Conservation (phyloP, 768 basidiomycete species). For the Xanthoconium purpureum region DNA sequence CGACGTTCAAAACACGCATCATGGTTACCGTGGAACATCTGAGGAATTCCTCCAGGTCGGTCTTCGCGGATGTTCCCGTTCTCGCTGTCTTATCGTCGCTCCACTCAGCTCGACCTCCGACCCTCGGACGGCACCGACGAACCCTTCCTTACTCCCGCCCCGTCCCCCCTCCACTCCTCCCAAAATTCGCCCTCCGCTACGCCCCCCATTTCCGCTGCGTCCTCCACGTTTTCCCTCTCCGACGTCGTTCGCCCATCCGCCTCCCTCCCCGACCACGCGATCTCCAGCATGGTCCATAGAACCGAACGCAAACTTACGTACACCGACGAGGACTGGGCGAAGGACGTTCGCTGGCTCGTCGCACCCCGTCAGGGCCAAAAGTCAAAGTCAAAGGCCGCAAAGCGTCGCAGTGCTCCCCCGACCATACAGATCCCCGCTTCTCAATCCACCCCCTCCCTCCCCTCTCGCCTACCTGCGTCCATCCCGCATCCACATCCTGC, state of each 20-base stretch:
- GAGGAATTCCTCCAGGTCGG: conserved; percentile 22
- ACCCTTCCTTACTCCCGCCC: conserved; percentile 49
- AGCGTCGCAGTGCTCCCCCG: conserved; percentile 20
- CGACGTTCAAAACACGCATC: conserved; percentile 4
- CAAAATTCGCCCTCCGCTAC: conserved; percentile 21
- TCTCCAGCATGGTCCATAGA: conserved; percentile 20
- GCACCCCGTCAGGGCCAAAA: conserved; percentile 29
- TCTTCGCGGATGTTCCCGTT: neutral
- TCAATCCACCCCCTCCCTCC: conserved; percentile 22
- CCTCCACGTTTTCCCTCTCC: conserved; percentile 28
- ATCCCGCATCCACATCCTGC: conserved; percentile 7
- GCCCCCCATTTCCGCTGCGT: conserved; percentile 27
- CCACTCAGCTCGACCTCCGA: conserved; percentile 16
- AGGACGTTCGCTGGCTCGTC: conserved; percentile 64
- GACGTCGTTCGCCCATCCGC: conserved; percentile 35
- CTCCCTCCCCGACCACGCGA: conserved; percentile 29
- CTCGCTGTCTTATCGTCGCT: conserved; percentile 5
- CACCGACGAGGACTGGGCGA: conserved; percentile 63
- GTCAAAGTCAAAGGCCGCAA: conserved; percentile 18
- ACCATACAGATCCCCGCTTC: conserved; percentile 13
- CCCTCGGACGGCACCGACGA: conserved; percentile 33
- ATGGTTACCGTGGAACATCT: conserved; percentile 5
- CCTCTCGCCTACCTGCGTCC: conserved; percentile 10
- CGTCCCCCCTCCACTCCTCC: conserved; percentile 18
- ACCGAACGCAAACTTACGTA: conserved; percentile 33